Evolutionary conservation across 2,329 filamentous ascomycete genomes (phyloP).

Genomic region (Didymella pinodella): DNA sequence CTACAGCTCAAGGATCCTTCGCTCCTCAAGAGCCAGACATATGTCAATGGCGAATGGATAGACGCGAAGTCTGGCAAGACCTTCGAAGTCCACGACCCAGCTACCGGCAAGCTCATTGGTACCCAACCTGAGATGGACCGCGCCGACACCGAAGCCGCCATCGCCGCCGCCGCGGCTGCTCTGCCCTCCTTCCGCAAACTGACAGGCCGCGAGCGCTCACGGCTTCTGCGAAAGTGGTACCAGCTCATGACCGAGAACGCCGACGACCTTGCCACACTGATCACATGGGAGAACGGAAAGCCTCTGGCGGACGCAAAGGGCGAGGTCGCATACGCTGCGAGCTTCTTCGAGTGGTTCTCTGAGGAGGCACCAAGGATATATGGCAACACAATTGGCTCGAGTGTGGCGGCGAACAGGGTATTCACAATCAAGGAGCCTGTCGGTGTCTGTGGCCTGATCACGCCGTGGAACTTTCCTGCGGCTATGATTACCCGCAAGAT

Average conservation of each 20-base stretch:
- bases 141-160: slow-evolving; percentile 80
- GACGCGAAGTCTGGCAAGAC: slow-evolving; percentile 85
- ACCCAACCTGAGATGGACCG: slow-evolving; percentile 84
- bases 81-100: slow-evolving; percentile 87
- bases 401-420: slow-evolving; percentile 74
- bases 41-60: slow-evolving; percentile 94
- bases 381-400: slow-evolving; percentile 77
- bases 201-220: slow-evolving; percentile 77
- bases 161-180: slow-evolving; percentile 81
- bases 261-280: slow-evolving; percentile 81
- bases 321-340: slow-evolving; percentile 51
- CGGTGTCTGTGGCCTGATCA: slow-evolving; percentile 82
- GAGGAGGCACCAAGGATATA: slow-evolving; percentile 52
- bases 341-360: slow-evolving; percentile 54
- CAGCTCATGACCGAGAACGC: slow-evolving; percentile 79
- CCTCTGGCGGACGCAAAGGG: slow-evolving; percentile 65
- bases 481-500: slow-evolving; percentile 62
- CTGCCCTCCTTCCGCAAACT: slow-evolving; percentile 74
- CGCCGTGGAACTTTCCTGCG: slow-evolving; percentile 83
- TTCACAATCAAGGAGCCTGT: slow-evolving; percentile 84
- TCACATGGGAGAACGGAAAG: slow-evolving; percentile 92
- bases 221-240: slow-evolving; percentile 81
- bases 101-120: slow-evolving; percentile 81
- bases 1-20: slow-evolving; percentile 57
- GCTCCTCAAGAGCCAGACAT: slow-evolving; percentile 83